A percentile compares a stretch with the other conserved stretches of the same genome.
Conservation (phyloP, 2,329 filamentous ascomycete species). For the Phyllosticta paracitricarpa region DNA sequence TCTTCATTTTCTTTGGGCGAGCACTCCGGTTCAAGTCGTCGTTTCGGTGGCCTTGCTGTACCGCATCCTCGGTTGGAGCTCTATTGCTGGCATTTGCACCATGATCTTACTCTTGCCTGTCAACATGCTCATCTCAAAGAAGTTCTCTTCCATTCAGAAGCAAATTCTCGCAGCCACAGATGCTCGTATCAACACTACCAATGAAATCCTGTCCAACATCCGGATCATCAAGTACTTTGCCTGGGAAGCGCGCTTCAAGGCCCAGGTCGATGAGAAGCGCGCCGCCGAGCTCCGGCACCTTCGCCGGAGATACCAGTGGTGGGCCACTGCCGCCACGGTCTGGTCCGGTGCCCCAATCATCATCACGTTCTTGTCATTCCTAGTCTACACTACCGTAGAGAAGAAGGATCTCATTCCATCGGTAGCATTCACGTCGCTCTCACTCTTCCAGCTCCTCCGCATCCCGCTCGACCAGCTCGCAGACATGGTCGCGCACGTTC, state of each 20-base stretch:
- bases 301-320: conserved; percentile 76
- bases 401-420: conserved; percentile 83
- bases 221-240: conserved; percentile 99
- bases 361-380: conserved; percentile 93
- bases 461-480: conserved; percentile 92
- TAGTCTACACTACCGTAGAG: conserved; percentile 85
- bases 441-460: conserved; percentile 85
- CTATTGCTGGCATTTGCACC: conserved; percentile 82
- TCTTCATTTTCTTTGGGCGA: conserved; percentile 88
- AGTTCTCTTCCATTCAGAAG: conserved; percentile 80
- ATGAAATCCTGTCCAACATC: conserved; percentile 94
- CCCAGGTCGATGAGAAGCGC: conserved; percentile 82
- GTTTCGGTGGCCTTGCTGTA: conserved; percentile 77
- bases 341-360: conserved; percentile 95
- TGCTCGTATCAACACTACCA: conserved; percentile 90
- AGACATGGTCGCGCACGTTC: conserved; percentile 97
- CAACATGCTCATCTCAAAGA: conserved; percentile 80
- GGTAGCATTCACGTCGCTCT: conserved; percentile 89
- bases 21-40: conserved; percentile 77
- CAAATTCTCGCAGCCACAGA: conserved; percentile 88
- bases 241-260: conserved; percentile 87
- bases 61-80: conserved; percentile 81
- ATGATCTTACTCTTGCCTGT: conserved; percentile 83
- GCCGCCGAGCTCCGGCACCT: conserved; percentile 66
- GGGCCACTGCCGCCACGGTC: conserved; percentile 82